Conservation (phyloP, 1,139 yeast genomes). For the Pichia sp. region DNA sequence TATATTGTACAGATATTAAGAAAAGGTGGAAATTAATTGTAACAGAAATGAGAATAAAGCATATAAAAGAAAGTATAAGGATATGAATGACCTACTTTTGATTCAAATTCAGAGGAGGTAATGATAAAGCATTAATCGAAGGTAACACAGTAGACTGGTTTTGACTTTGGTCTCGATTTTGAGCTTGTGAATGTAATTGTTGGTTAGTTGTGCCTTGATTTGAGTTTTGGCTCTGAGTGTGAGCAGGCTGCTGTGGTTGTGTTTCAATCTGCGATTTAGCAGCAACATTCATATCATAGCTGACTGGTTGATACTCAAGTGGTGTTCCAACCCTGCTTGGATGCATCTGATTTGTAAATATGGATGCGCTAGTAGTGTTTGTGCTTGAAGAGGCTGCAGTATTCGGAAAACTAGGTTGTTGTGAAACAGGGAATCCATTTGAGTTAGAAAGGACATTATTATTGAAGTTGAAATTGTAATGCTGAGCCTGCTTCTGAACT, state of each 20-base stretch:
- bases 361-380: slow-evolving; percentile 1
- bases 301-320: slow-evolving; percentile 6
- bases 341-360: slow-evolving; percentile 9
- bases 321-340: slow-evolving; percentile 13
- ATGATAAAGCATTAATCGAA: slow-evolving; percentile 28
- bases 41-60: slow-evolving; percentile 1
- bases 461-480: not conserved
- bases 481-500: slow-evolving; percentile 9
- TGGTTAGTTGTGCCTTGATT: slow-evolving; percentile 3
- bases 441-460: not conserved
- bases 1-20: slow-evolving; percentile 2
- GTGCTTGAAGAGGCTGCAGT: not conserved
- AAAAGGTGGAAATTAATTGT: not conserved
- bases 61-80: not conserved
- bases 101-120: slow-evolving; percentile 31
- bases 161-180: slow-evolving; percentile 1
- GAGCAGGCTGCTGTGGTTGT: not conserved
- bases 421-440: slow-evolving; percentile 5
- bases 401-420: not conserved
- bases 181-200: not conserved
- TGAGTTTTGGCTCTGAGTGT: not conserved
- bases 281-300: slow-evolving; percentile 2
- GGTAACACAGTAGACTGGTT: slow-evolving; percentile 22
- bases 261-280: not conserved
- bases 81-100: slow-evolving; percentile 14